A percentile compares a stretch with the other conserved stretches of the same genome.
Conservation (phyloP, 371 early-diverging fungal species). For the Circinella minor region DNA sequence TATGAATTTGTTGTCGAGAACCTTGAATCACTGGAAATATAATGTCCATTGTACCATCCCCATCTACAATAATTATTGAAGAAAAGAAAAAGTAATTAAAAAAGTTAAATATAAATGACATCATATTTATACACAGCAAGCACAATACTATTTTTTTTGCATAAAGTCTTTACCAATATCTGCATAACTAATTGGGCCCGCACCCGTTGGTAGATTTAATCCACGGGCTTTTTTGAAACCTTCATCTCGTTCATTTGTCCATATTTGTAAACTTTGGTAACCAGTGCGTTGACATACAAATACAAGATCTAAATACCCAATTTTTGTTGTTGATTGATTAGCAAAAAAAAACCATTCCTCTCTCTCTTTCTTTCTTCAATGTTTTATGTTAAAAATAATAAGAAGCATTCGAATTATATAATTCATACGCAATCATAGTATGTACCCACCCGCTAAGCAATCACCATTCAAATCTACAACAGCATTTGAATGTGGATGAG, state of each 20-base stretch:
- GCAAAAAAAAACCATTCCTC: neutral
- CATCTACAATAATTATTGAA: constrained; percentile 54
- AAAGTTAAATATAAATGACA: neutral
- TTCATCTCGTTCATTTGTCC: constrained; percentile 67
- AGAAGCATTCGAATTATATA: too few species aligned
- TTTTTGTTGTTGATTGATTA: too few species aligned
- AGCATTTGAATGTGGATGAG: constrained; percentile 86
- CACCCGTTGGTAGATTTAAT: constrained; percentile 66
- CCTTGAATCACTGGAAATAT: constrained; percentile 72
- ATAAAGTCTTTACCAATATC: constrained; percentile 64
- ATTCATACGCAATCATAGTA: neutral
- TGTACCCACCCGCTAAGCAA: constrained; percentile 71
- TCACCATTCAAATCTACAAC: constrained; percentile 93
- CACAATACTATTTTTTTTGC: neutral
- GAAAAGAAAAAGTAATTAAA: neutral
- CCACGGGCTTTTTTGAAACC: constrained; percentile 67
- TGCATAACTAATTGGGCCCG: constrained; percentile 87
- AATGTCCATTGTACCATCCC: constrained; percentile 88
- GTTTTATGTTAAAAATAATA: too few species aligned
- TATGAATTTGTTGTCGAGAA: constrained; percentile 68
- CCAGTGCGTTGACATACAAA: constrained; percentile 68
- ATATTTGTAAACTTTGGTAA: constrained; percentile 72
- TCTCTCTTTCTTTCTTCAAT: too few species aligned
- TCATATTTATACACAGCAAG: neutral
- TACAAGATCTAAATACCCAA: constrained; percentile 69